Evolutionary conservation across 305 asterid genomes (phyloP), one percentile per base, ranked within the genome.

Genomic region (Withania somnifera): DNA sequence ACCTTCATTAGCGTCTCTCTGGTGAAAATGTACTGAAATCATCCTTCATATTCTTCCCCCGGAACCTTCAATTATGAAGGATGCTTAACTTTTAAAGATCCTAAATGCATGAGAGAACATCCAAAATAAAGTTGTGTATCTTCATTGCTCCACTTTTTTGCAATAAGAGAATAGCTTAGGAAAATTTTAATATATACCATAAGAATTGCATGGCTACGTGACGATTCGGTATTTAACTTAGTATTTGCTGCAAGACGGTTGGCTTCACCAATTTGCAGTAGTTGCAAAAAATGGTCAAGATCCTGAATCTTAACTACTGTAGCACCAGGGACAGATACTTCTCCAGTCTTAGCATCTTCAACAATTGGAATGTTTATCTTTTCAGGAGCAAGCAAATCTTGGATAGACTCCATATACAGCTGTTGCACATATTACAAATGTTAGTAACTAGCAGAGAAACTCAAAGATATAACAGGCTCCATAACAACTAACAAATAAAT

Each of bases 221-320:
- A 95, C 40, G 98, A 95, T 86, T 93, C 98, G 7, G 97, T 91
- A 80, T 95, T 95, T 90, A 95, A 82, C 86, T 93, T 95, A 57
- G 98, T 95, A 87, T 95, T 95, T 66, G 99, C 98, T 81, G 98
- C 99, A 87, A 92, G 95, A n/a, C 98, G 98, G 78, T 95, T 93
- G 71, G 93, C 86, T 89, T 95, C 98, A 85, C 98, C 99, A 68
- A 89, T 83, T 84, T 90, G 93, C 91, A 95, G 61, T 78, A 92
- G 89, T 81, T 91, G 90, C 66, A 91, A 81, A 87, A 95, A 95
- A 63, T 91, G 93, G 83, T 92, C 94, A 28, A 95, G 89, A 68
- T 84, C 90, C 84, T 85, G 92, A 86, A 95, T 89, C 89, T 90
- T 93, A 64, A 93, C 90, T 73, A 89, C 82, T 79, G 93, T 91